These are phyloP conservation scores for Naganishia randhawae DNA, from an alignment of 768 basidiomycete species.

Conservation along the genomic window DNA sequence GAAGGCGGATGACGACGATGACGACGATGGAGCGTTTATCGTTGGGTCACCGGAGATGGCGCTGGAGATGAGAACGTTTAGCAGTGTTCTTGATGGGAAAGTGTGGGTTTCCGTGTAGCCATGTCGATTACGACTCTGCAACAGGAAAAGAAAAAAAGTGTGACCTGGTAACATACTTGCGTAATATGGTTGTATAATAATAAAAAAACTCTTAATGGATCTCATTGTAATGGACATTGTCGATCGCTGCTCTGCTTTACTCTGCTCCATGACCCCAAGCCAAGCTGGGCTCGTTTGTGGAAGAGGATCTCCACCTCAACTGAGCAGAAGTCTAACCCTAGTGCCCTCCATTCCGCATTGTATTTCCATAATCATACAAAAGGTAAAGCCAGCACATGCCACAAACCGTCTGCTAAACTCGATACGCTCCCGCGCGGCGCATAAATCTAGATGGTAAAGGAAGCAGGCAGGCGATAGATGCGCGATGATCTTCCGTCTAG, in stretches of 20 bases:
- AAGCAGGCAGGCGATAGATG: no score
- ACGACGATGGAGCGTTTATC: background rate
- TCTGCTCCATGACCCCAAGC: no score
- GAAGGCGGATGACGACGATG: background rate
- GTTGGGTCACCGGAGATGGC: background rate
- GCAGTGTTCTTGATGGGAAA: conserved; percentile 17
- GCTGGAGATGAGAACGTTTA: background rate
- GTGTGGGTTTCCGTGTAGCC: conserved; percentile 4
- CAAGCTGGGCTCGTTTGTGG: no score
- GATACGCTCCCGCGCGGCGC: no score
- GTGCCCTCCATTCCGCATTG: background rate
- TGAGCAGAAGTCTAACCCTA: background rate
- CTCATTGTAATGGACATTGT: background rate
- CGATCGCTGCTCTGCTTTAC: background rate
- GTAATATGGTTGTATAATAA: no score
- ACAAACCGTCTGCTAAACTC: background rate
- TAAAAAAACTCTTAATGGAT: no score
- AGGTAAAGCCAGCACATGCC: background rate
- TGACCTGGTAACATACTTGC: no score
- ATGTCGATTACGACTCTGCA: background rate
- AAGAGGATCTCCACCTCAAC: no score
- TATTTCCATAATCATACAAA: background rate
- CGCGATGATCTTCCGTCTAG: no score
- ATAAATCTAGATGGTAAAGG: no score
- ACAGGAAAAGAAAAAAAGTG: background rate